Evolutionary conservation across 352 stramenopile genomes (phyloP).

Genomic region (Salisapilia sapeloensis): DNA sequence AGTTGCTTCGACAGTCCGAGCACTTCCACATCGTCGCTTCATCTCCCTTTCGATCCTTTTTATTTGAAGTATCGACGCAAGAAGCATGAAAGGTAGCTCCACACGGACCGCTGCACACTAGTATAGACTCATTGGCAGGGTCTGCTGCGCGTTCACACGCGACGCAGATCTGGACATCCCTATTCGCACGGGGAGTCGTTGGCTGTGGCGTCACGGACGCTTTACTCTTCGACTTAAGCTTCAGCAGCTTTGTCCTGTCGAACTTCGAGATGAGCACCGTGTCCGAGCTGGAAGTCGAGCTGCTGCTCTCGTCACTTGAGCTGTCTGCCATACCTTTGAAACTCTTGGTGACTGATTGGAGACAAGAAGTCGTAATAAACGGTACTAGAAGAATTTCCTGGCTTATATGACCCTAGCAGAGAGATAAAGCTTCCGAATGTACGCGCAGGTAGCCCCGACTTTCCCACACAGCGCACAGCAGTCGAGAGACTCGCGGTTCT

Average conservation of each 20-base stretch:
- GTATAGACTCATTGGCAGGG: slow-evolving; percentile 17
- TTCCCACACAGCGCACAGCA: no score
- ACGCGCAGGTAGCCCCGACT: no score
- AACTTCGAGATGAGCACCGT: slow-evolving; percentile 54
- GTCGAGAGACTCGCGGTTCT: no score
- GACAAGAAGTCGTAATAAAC: no score
- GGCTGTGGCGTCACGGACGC: neutral
- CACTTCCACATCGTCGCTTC: slow-evolving; percentile 24
- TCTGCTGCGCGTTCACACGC: slow-evolving; percentile 21
- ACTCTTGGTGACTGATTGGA: no score
- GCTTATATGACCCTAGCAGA: no score
- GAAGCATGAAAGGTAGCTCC: slow-evolving; percentile 48
- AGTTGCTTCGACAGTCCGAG: slow-evolving; percentile 24
- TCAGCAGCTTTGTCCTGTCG: slow-evolving; percentile 14
- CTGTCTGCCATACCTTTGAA: no score
- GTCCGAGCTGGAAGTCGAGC: slow-evolving; percentile 47
- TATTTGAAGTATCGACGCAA: slow-evolving; percentile 11
- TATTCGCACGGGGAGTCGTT: neutral
- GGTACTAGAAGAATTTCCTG: no score
- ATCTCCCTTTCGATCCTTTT: slow-evolving; percentile 1
- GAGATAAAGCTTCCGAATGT: no score
- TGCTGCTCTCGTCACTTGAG: slow-evolving; percentile 41
- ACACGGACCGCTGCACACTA: slow-evolving; percentile 47
- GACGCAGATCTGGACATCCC: slow-evolving; percentile 50
- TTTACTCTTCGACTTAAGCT: neutral